phyloP scores from a whole-genome alignment of 108 stramenopile genomes.

The Heterococcus sp. region DNA sequence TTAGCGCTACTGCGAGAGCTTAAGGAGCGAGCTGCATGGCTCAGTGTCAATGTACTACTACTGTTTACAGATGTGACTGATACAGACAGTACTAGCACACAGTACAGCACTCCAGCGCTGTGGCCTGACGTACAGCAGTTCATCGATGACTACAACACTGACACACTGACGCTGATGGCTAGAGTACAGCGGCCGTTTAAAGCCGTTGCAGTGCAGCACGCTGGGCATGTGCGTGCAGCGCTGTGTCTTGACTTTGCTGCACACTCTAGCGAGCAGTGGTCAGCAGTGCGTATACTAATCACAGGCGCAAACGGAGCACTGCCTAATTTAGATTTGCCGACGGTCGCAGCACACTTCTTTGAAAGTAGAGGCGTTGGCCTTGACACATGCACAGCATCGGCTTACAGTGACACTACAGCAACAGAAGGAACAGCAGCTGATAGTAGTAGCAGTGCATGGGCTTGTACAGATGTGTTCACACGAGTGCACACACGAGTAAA shows the following conservation, averaged over 20 bases:
- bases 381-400: background rate
- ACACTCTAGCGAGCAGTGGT: background rate
- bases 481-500: background rate
- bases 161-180: slow-evolving; percentile 15
- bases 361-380: background rate
- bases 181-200: background rate
- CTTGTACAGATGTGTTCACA: background rate
- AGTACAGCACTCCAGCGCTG: background rate
- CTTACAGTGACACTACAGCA: too few species aligned
- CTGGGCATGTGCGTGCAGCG: slow-evolving; percentile 23
- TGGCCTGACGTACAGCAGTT: slow-evolving; percentile 7
- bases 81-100: background rate
- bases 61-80: slow-evolving; percentile 19
- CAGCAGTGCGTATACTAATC: slow-evolving; percentile 17
- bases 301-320: slow-evolving; percentile 30
- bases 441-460: too few species aligned
- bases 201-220: slow-evolving; percentile 1
- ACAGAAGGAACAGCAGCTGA: background rate
- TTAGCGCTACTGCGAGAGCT: slow-evolving; percentile 13
- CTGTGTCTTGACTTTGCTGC: slow-evolving; percentile 15
- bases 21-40: slow-evolving; percentile 17
- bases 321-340: slow-evolving; percentile 39
- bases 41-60: slow-evolving; percentile 17
- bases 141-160: slow-evolving; percentile 34
- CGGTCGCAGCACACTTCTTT: slow-evolving; percentile 6